Conservation (phyloP, 1,284 basidiomycete species). For the Puccinia horiana region DNA sequence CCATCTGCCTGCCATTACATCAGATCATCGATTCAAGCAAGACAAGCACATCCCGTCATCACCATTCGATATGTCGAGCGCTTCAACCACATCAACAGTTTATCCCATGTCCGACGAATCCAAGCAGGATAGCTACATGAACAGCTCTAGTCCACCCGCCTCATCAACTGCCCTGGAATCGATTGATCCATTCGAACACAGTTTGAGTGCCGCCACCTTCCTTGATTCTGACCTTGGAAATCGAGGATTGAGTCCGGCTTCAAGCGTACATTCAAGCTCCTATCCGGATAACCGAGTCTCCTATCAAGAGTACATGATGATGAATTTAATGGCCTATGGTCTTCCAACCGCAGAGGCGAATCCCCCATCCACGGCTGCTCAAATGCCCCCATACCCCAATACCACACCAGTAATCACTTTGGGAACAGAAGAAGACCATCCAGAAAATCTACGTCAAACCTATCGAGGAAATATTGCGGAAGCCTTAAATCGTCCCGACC, state of each 20-base stretch:
- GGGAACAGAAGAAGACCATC: slow-evolving; percentile 7
- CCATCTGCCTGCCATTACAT: neutral
- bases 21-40: neutral
- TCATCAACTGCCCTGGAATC: neutral
- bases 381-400: slow-evolving; percentile 14
- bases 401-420: slow-evolving; percentile 29
- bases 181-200: slow-evolving; percentile 1
- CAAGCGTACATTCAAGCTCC: neutral
- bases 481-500: neutral
- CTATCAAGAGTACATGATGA: slow-evolving; percentile 12
- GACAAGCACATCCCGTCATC: neutral
- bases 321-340: neutral
- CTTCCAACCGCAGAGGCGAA: neutral
- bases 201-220: neutral
- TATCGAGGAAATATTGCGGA: neutral
- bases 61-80: neutral
- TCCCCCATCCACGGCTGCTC: neutral
- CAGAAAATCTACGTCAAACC: neutral
- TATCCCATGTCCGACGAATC: neutral
- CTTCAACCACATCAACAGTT: neutral
- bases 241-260: neutral
- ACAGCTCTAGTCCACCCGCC: neutral
- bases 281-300: neutral
- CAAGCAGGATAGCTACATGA: neutral
- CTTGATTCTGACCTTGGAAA: neutral